Percentiles rank a stretch among this genome's conserved stretches.
phyloP scores from a whole-genome alignment of 1,139 yeast genomes.

The Debaryomyces nepalensis region DNA sequence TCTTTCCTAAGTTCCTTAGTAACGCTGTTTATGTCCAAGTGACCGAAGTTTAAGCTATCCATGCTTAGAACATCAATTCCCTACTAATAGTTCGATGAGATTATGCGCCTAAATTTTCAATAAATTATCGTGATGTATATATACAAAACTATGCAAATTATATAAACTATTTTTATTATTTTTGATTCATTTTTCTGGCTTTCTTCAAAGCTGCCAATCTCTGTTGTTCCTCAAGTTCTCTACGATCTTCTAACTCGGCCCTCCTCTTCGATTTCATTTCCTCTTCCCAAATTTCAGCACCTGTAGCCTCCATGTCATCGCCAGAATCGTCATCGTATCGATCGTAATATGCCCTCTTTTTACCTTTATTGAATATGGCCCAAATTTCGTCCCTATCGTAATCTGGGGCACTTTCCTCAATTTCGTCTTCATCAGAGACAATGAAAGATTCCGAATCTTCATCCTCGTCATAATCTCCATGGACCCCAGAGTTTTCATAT shows the following conservation, averaged over 20 bases:
- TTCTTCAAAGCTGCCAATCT: constrained; percentile 42
- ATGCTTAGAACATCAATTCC: constrained; percentile 2
- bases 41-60: constrained; percentile 9
- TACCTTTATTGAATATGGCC: constrained; percentile 78
- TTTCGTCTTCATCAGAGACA: constrained; percentile 62
- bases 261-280: constrained; percentile 65
- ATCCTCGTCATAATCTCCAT: constrained; percentile 33
- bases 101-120: background rate
- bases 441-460: constrained; percentile 54
- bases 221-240: constrained; percentile 63
- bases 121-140: constrained; percentile 1
- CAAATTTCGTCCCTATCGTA: constrained; percentile 87
- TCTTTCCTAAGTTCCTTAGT: constrained; percentile 52
- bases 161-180: constrained; percentile 1
- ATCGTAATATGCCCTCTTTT: constrained; percentile 48
- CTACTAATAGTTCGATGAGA: background rate
- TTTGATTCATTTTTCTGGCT: constrained; percentile 23
- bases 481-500: constrained; percentile 16
- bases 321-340: constrained; percentile 56
- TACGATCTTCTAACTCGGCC: constrained; percentile 69
- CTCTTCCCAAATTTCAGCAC: constrained; percentile 82
- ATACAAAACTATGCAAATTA: constrained; percentile 7
- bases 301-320: constrained; percentile 94
- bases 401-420: constrained; percentile 32
- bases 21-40: constrained; percentile 26